Base-by-base conservation (phyloP, 192 early-diverging fungal species). In the Backusella australiensis region DNA sequence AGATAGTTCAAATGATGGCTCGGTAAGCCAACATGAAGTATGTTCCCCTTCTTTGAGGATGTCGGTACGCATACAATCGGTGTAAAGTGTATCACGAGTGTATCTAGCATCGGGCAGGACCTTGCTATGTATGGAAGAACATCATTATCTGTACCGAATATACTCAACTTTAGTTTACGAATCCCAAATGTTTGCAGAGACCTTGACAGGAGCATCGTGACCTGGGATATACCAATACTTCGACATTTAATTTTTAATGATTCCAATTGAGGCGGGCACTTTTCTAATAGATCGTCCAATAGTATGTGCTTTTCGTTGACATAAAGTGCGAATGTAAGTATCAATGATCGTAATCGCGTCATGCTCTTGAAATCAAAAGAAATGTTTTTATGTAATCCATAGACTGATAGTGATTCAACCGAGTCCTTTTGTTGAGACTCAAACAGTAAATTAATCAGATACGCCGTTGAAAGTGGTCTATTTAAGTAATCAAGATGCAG, bases 341-440 rank as follows among this genome's bases (percentile, higher is more conserved):
- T 63, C 56, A 63, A 3, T 63, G 56, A 63, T 63, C 56, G 56
- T 14, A 63, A 29, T 26, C 7, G 56, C 0, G 6, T 26, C 56
- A 63, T 63, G 23, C 56, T 63, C 26, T 63, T 63, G 26, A 63
- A 63, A 29, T 63, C 56, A 63, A 63, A 63, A 12, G 21, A 23
- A 29, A 63, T 63, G 23, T 63, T 63, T 63, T 63, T 63, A 29
- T 63, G 56, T 63, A 63, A 14, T 63, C 56, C 56, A 63, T 29
- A 63, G 8, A 63, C 56, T 3, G 21, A 63, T 26, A 63, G 26
- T 29, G 56, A 12, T 29, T 63, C 56, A 8, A 63, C 23, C 21
- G 56, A 63, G 26, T 14, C 12, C 26, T 29, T 63, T 63, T 63
- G 56, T 63, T 63, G 56, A 29, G 56, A 63, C 29, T 63, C 23